Base-by-base conservation (phyloP, 2,329 filamentous ascomycete species). In the Ophiostoma triangulosporum region DNA sequence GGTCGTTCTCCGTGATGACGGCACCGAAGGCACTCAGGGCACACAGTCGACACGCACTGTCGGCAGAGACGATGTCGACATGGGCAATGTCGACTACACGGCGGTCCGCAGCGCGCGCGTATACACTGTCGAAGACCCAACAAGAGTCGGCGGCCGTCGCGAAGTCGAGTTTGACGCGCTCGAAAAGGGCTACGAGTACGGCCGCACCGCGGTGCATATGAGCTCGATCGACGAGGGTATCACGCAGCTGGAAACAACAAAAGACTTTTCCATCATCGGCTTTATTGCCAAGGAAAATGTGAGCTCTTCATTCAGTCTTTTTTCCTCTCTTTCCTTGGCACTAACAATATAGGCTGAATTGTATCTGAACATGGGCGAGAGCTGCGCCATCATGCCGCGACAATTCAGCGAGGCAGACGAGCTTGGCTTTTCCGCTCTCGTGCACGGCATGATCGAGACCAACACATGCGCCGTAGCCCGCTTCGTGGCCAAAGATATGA, bases 101-200 rank as follows among this genome's bases (percentile, higher is more conserved):
- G 75, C 77, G 1, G 86, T 97, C n/a, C 84, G 82, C 60, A 84
- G 79, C 56, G 74, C 83, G n/a, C 80, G 87, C 40, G 80, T 80
- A 1, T 98, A 97, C 68, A 84, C 84, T 62, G 78, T 97, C 56
- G 78, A 83, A 35, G 87, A 96, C 57, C 77, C 84, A 5, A 72
- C 77, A 36, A 82, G 81, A 0, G 81, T 84, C 0, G 88, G 87
- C 15, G 86, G 86, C 12, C 95, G 91, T 68, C 77, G 76, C 52
- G 88, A 95, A 52, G 82, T 98, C 26, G 80, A 86, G 27, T 81
- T 81, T 55, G 89, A 95, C 14, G 80, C 88, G 15, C 74, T 98
- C 35, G 88, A 88, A n/a, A 95, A 89, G 65, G 93, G 93, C 0
- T 98, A 91, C 63, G 83, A 88, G 63, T 98, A 98, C 64, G 93